Conservation (phyloP, 2,329 filamentous ascomycete genomes). For the Botrytis cinerea region DNA sequence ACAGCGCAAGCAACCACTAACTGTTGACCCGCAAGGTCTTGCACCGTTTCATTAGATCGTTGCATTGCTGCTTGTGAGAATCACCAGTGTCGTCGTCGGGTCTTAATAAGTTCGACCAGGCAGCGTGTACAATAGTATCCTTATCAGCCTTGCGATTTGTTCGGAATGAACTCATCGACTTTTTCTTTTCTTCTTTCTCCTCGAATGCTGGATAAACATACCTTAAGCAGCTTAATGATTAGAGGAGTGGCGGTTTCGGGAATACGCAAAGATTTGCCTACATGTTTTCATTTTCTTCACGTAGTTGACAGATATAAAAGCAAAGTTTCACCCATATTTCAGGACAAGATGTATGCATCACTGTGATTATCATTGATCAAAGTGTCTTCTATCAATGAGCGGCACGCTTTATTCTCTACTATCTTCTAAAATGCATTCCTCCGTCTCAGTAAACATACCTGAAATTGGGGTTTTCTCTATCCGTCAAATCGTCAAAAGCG, state of each 20-base stretch:
- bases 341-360: not conserved
- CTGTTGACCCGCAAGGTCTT: conserved; percentile 36
- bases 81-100: not conserved
- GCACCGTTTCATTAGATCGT: conserved; percentile 34
- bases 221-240: conserved; percentile 15
- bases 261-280: not conserved
- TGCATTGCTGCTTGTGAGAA: not conserved
- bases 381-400: not conserved
- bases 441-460: conserved; percentile 29
- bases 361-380: not conserved
- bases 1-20: conserved; percentile 33
- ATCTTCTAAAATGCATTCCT: not conserved
- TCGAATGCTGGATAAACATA: conserved; percentile 17
- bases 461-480: conserved; percentile 38
- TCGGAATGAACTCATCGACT: not conserved
- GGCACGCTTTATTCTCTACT: not conserved
- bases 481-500: conserved; percentile 41
- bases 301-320: not conserved
- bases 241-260: not conserved
- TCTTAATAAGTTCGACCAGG: conserved; percentile 5
- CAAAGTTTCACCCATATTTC: not conserved
- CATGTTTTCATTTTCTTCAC: not conserved
- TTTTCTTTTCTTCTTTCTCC: conserved; percentile 16
- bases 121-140: conserved; percentile 9
- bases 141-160: conserved; percentile 14